Evolutionary conservation across 75 land plant genomes (phyloP).

Genomic region (Pseudotsuga menziesii): DNA sequence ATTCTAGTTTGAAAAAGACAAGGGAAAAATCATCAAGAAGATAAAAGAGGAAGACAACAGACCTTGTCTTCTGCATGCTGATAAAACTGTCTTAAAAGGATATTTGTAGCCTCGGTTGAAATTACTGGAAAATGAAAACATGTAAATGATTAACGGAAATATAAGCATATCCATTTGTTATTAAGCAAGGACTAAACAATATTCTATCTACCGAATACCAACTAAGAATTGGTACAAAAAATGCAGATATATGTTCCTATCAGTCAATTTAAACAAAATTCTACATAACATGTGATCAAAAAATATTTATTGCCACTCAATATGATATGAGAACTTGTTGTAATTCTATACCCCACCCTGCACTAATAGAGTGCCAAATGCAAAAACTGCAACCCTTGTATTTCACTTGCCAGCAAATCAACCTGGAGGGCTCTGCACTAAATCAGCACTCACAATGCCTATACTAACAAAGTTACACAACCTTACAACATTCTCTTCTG

Average conservation of each 20-base stretch:
- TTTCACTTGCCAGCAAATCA: too few species aligned
- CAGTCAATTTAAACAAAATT: background rate
- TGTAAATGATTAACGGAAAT: background rate
- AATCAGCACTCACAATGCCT: too few species aligned
- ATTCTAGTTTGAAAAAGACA: too few species aligned
- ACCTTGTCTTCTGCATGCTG: conserved; percentile 56
- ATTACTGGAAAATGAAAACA: conserved; percentile 39
- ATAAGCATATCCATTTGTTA: background rate
- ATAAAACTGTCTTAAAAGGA: conserved; percentile 53
- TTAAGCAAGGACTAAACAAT: background rate
- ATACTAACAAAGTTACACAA: too few species aligned
- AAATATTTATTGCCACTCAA: background rate
- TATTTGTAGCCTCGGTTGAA: conserved; percentile 48
- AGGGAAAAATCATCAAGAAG: too few species aligned
- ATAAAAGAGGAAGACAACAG: background rate
- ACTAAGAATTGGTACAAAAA: background rate
- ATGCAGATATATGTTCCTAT: background rate
- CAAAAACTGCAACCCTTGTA: too few species aligned
- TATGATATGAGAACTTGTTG: background rate
- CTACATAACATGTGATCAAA: background rate
- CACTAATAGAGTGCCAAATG: too few species aligned
- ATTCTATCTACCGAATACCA: background rate
- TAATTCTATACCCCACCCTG: background rate
- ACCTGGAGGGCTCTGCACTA: too few species aligned
- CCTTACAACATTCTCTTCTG: too few species aligned